These are phyloP conservation scores for Trypanosoma avium DNA, from an alignment of 208 protist genomes.

Conservation along the genomic window DNA sequence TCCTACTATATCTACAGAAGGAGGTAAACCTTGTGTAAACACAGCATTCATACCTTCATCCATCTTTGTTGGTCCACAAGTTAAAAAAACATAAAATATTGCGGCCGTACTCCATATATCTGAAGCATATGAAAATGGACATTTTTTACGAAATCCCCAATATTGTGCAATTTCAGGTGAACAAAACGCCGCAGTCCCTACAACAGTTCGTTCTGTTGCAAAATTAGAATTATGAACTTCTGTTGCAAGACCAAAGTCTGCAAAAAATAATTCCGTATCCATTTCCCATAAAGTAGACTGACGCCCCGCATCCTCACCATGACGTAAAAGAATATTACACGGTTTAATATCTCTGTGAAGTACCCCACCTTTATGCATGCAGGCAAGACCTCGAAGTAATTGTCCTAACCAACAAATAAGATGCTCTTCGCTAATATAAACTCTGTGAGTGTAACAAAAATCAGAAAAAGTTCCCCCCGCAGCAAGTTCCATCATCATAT, in stretches of 20 bases:
- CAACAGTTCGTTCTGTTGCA: conserved; percentile 25
- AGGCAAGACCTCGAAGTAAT: conserved; percentile 26
- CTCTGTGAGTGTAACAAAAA: neutral
- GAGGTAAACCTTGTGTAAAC: neutral
- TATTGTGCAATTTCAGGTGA: conserved; percentile 31
- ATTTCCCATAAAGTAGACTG: conserved; percentile 9
- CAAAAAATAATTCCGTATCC: conserved; percentile 22
- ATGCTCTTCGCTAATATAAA: conserved; percentile 21
- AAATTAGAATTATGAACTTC: neutral
- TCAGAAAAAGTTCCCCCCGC: conserved; percentile 25
- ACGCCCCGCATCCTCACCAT: no score
- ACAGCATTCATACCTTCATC: conserved; percentile 27
- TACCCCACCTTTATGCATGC: conserved; percentile 32
- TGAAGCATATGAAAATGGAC: conserved; percentile 25
- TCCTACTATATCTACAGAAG: neutral
- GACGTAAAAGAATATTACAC: conserved; percentile 34
- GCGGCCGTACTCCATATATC: conserved; percentile 38
- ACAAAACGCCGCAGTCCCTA: conserved; percentile 27
- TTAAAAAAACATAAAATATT: conserved; percentile 33
- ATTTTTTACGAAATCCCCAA: conserved; percentile 27
- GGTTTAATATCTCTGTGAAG: conserved; percentile 48
- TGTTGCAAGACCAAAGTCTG: conserved; percentile 30
- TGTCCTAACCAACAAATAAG: conserved; percentile 28
- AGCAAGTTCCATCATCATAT: conserved; percentile 29
- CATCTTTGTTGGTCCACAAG: conserved; percentile 14